A percentile compares a stretch with the other conserved stretches of the same genome.
Conservation (phyloP, 1,139 yeast genomes). For the Candida pseudoviswanathii region DNA sequence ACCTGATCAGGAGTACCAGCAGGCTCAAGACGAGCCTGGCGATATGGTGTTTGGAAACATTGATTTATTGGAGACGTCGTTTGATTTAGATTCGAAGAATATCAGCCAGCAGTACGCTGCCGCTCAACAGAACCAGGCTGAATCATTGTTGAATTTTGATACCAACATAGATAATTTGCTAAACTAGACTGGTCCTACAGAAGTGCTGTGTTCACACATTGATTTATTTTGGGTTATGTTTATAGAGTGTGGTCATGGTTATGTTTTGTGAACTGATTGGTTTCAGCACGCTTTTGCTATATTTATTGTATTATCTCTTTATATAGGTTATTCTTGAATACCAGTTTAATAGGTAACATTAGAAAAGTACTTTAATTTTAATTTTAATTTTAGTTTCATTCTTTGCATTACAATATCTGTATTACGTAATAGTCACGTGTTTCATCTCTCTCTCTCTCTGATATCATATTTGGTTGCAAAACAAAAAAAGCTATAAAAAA, state of each 20-base stretch:
- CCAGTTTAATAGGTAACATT: background rate
- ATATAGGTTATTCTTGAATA: background rate
- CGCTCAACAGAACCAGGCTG: conserved; percentile 8
- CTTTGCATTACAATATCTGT: background rate
- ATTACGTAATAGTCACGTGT: background rate
- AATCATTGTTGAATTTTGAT: conserved; percentile 17
- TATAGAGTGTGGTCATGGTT: background rate
- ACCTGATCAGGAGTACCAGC: background rate
- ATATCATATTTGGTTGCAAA: conserved; percentile 3
- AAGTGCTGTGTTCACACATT: background rate
- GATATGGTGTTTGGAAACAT: conserved; percentile 19
- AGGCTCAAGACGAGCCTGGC: background rate
- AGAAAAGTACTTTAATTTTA: background rate
- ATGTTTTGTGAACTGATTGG: background rate
- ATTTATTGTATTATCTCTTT: background rate
- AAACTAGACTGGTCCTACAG: conserved; percentile 5
- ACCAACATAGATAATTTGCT: conserved; percentile 17
- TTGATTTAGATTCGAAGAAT: conserved; percentile 19
- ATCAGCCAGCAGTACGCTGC: background rate
- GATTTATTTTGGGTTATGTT: background rate
- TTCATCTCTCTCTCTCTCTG: background rate
- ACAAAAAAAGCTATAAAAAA: background rate
- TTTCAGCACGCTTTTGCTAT: background rate
- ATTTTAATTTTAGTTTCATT: background rate
- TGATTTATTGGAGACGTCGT: conserved; percentile 30